Base-by-base conservation (phyloP, 257 asterid species). In the Leptodermis oblonga region DNA sequence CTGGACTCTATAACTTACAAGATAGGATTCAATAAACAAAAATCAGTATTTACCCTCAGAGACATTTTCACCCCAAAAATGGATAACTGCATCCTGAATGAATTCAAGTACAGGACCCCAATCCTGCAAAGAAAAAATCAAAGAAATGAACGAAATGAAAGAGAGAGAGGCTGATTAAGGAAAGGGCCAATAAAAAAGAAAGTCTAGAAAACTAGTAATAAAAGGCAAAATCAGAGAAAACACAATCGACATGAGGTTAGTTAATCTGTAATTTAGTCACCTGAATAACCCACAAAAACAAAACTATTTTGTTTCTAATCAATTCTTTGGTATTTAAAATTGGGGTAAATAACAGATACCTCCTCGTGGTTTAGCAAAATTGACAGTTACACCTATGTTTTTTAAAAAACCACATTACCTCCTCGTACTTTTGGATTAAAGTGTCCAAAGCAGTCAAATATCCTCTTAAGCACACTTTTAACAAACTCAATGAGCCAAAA, bases 61-160 rank as follows among this genome's bases (percentile, higher is more conserved):
- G 37, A 51, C 70, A 59, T 70, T 82, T 82, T 81, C 75, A 37
- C 83, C 71, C 99, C 99, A 93, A 74, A 81, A 77, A 63, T 61
- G 77, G 74, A 78, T 74, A 72, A 90, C 74, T 23, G 91, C 79
- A 63, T 69, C 78, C 86, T 84, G 87, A 48, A 90, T 77, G 66
- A 91, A 86, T 55, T 77, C 23, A 78, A 93, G 92, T 34, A 90
- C 76, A 39, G 86, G 86, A 52, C 65, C 74, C 99, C 97, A 93
- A 74, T 93, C 97, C 99, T 90, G 77, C 37, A 75, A 78, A 76
- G 75, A 63, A 74, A 72, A 41, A 26, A 26, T 51, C 48, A 70
- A 65, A 62, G 36, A 48, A 20, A n/a, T n/a, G n/a, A 48, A 20
- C 5, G 5, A 48, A 48, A 48, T 0, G 6, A 36, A 43, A 14